phyloP scores from a whole-genome alignment of 257 asterid genomes.

The Ligustrum vulgare region DNA sequence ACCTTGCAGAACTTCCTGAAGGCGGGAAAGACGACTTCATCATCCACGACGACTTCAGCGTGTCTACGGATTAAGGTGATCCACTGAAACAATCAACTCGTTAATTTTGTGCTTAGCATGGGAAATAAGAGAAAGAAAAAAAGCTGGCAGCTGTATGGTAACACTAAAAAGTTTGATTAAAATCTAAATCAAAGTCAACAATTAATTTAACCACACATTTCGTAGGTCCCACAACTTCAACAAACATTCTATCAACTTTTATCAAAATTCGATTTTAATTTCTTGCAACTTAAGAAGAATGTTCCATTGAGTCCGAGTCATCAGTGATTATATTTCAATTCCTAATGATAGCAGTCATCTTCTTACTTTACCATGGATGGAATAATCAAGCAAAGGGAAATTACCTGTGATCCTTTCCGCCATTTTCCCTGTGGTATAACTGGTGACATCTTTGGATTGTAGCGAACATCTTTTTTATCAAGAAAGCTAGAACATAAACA shows the following conservation, averaged over 20 bases:
- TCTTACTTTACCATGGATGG: constrained; percentile 10
- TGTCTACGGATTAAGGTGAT: constrained; percentile 77
- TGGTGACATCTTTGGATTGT: constrained; percentile 90
- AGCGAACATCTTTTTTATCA: constrained; percentile 77
- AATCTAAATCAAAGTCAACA: too few species aligned
- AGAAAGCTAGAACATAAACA: constrained; percentile 56
- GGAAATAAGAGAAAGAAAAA: background rate
- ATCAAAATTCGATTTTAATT: too few species aligned
- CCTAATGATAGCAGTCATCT: background rate
- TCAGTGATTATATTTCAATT: constrained; percentile 1
- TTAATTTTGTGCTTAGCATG: constrained; percentile 11
- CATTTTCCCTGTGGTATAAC: constrained; percentile 77
- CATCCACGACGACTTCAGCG: constrained; percentile 75
- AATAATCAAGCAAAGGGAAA: constrained; percentile 6
- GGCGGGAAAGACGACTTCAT: constrained; percentile 57
- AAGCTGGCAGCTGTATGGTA: background rate
- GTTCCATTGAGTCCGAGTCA: background rate
- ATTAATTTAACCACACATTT: too few species aligned
- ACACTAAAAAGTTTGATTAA: too few species aligned
- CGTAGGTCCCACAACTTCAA: too few species aligned
- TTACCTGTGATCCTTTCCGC: constrained; percentile 99
- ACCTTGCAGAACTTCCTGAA: constrained; percentile 90
- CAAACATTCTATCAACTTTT: too few species aligned
- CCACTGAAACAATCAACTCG: constrained; percentile 62
- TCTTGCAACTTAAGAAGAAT: too few species aligned